Base-by-base conservation (phyloP, 73 alveolate genomes). In the Tetrahymena thermophila region DNA sequence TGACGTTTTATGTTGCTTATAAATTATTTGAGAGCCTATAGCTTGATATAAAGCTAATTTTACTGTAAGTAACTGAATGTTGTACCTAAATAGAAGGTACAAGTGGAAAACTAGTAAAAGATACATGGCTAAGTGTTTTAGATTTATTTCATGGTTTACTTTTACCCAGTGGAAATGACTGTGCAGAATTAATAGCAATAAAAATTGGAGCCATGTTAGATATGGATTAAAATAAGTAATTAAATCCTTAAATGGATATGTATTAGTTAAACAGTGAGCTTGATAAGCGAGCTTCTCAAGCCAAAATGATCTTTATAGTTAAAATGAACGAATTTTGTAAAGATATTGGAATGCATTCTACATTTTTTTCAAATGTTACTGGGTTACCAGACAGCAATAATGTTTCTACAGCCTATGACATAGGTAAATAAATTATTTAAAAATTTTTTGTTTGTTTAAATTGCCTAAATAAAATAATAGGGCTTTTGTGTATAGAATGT, bases 301-400 rank as follows among this genome's bases (percentile, higher is more conserved):
- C 96, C 7, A 85, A 43, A 16, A 94, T 94, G 50, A 96, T 95
- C 84, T 98, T 98, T 85, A 94, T 98, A 31, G 84, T 96, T 42
- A 98, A 98, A 85, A 98, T 98, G 99, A 98, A 98, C 85, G 93
- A 97, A 31, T 95, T 94, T 57, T 97, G 98, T 31, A 83, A 98
- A 84, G 98, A 96, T 44, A 93, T 98, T 35, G 97, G 98, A 34
- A 93, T 98, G 93, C 96, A 98, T 43, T 85, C 96, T 28, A 97
- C 99, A 16, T 95, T 85, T 9, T 98, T 85, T 93, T 97, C 98
- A 10, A 98, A 98, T 89, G 98, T 99, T 25, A 98, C 97, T 40
- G 99, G 99, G 4, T 96, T 98, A 28, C 94, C 98, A 14, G 96
- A 97, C 57, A 96, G 95, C 58, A 95, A 96, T 71, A 97, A 98